Evolutionary conservation across 2,329 filamentous ascomycete species (phyloP).

Genomic region (Sporothrix phasma): DNA sequence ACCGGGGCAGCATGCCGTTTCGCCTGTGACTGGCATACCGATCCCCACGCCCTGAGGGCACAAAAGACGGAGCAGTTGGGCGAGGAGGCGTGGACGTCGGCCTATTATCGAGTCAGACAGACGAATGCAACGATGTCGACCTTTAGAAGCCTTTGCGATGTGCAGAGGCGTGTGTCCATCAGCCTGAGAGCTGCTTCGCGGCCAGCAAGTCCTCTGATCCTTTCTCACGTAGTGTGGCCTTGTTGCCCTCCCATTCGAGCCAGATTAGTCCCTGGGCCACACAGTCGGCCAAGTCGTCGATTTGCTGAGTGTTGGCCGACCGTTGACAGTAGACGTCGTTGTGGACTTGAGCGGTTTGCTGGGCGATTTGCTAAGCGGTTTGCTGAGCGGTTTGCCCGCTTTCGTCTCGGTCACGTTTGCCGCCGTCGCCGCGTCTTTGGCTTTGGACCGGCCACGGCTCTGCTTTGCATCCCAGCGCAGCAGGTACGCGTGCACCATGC

Average conservation of each 20-base stretch:
- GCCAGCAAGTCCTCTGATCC: slow-evolving; percentile 23
- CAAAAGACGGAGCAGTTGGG: slow-evolving; percentile 47
- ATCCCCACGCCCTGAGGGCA: slow-evolving; percentile 45
- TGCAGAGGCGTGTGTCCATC: neutral
- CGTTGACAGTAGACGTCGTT: too few relatives aligned
- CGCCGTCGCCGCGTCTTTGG: neutral
- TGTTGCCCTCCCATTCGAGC: slow-evolving; percentile 63
- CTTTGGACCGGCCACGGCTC: neutral
- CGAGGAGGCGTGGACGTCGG: slow-evolving; percentile 44
- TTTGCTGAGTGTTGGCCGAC: slow-evolving; percentile 36
- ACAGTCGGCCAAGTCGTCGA: slow-evolving; percentile 76
- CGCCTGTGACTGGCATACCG: slow-evolving; percentile 73
- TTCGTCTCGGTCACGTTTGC: too few relatives aligned
- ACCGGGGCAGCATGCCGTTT: slow-evolving; percentile 52
- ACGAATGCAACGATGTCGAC: neutral
- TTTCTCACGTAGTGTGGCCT: slow-evolving; percentile 25
- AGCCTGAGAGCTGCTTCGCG: neutral
- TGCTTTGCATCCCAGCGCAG: slow-evolving; percentile 16
- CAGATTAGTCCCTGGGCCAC: slow-evolving; percentile 69
- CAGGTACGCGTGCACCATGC: slow-evolving; percentile 15
- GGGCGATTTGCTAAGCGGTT: too few relatives aligned
- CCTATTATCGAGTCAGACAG: neutral
- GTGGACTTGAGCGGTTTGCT: neutral
- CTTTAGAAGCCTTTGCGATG: neutral
- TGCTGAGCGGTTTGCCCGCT: too few relatives aligned